Evolutionary conservation across 2,329 filamentous ascomycete species (phyloP).

Genomic region (Beauveria brongniartii): DNA sequence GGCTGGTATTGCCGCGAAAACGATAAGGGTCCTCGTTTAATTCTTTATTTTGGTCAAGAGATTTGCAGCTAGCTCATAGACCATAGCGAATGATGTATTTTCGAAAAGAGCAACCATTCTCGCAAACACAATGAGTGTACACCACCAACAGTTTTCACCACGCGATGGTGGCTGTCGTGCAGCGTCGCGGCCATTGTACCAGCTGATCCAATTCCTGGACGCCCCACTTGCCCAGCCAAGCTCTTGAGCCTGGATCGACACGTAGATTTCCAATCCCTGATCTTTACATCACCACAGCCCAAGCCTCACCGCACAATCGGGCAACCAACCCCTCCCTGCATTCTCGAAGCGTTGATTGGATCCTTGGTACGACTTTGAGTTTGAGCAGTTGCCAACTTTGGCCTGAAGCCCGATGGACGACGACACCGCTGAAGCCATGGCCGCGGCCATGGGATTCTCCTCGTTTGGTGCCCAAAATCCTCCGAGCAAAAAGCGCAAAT

Average conservation of each 20-base stretch:
- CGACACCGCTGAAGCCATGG: conserved; percentile 45
- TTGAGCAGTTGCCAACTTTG: not conserved
- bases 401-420: conserved; percentile 2
- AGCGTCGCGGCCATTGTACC: not conserved
- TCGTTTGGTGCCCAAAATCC: conserved; percentile 53
- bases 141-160: too few species aligned
- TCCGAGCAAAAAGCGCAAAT: conserved; percentile 58
- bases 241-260: not conserved
- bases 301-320: not conserved
- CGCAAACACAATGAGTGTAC: too few species aligned
- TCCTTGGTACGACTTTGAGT: not conserved
- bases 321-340: not conserved
- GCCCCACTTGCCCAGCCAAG: conserved; percentile 1
- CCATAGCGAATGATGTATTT: too few species aligned
- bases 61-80: too few species aligned
- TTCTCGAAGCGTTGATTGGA: too few species aligned
- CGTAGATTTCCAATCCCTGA: not conserved
- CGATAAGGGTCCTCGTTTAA: too few species aligned
- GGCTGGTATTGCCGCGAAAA: too few species aligned
- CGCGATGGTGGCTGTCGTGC: too few species aligned
- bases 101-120: too few species aligned
- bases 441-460: conserved; percentile 64
- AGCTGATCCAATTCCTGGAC: not conserved
- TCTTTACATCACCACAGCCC: not conserved
- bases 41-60: too few species aligned